A percentile compares a stretch with the other conserved stretches of the same genome.
phyloP scores from a whole-genome alignment of 1,284 basidiomycete species.

The Tausonia pullulans region DNA sequence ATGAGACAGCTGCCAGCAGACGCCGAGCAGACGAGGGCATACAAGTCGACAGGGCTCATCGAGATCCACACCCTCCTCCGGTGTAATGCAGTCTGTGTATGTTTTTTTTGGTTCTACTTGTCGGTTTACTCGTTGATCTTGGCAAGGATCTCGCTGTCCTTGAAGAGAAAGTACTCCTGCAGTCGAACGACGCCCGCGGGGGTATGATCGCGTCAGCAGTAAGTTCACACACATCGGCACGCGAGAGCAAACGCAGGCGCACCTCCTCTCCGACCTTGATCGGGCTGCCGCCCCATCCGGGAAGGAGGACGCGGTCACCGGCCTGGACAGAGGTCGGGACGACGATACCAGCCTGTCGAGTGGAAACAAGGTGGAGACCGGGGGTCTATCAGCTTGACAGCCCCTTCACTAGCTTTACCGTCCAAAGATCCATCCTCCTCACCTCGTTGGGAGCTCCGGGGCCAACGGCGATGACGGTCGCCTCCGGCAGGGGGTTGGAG shows the following conservation, averaged over 20 bases:
- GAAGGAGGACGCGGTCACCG: conserved; percentile 86
- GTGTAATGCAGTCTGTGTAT: too few species aligned
- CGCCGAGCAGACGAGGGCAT: too few species aligned
- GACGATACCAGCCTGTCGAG: conserved; percentile 51
- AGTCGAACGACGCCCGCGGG: background rate
- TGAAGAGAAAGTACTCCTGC: conserved; percentile 91
- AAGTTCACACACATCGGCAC: too few species aligned
- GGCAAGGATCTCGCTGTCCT: conserved; percentile 89
- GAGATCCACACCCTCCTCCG: background rate
- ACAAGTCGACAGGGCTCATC: too few species aligned
- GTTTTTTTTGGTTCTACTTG: too few species aligned
- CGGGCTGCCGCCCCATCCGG: conserved; percentile 88
- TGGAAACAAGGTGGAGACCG: background rate
- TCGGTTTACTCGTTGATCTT: conserved; percentile 38
- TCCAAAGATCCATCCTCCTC: background rate
- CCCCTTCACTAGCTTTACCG: background rate
- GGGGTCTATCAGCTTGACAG: background rate
- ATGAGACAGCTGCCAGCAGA: too few species aligned
- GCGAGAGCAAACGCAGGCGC: conserved; percentile 30
- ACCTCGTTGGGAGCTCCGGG: conserved; percentile 76
- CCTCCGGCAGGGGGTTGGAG: conserved; percentile 76
- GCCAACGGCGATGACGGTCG: conserved; percentile 89
- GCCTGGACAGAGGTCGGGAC: conserved; percentile 70
- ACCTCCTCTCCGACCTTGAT: conserved; percentile 98
- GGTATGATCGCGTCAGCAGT: too few species aligned